Conservation (phyloP, 1,139 yeast species). For the Yamadazyma kanchanaburiensis region DNA sequence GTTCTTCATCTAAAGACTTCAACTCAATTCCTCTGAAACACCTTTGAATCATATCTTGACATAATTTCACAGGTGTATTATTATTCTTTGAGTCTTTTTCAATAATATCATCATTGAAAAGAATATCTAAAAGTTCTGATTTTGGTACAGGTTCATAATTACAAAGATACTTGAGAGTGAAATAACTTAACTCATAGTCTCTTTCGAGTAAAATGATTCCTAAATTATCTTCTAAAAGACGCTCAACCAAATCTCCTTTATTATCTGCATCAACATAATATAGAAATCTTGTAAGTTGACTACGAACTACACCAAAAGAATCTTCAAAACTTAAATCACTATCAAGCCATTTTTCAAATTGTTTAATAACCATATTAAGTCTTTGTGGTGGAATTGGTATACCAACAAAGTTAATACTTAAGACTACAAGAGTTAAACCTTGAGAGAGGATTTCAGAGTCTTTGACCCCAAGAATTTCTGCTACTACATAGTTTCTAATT, state of each 20-base stretch:
- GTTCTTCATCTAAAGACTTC: too few species aligned
- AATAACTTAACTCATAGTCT: conserved; percentile 43
- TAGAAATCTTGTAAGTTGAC: conserved; percentile 51
- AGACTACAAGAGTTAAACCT: conserved; percentile 47
- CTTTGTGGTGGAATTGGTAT: conserved; percentile 56
- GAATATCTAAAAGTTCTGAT: conserved; percentile 38
- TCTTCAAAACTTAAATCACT: conserved; percentile 59
- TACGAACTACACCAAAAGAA: conserved; percentile 48
- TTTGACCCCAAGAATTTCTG: conserved; percentile 60
- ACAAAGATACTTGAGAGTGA: conserved; percentile 46
- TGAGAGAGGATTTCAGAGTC: conserved; percentile 28
- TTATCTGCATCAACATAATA: conserved; percentile 16
- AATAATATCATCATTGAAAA: conserved; percentile 24
- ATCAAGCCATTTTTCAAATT: conserved; percentile 56
- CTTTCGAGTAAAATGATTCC: conserved; percentile 36
- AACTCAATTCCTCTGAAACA: too few species aligned
- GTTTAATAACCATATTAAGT: conserved; percentile 54
- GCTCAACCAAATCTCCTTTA: conserved; percentile 25
- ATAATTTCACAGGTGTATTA: conserved; percentile 31
- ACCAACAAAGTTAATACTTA: conserved; percentile 48
- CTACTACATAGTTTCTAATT: conserved; percentile 58
- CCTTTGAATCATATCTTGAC: conserved; percentile 32
- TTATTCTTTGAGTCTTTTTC: conserved; percentile 11
- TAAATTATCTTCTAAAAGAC: conserved; percentile 50
- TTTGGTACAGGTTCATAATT: conserved; percentile 3